Percentiles rank a stretch among this genome's conserved stretches.
Evolutionary conservation across 1,284 basidiomycete species (phyloP).

Genomic region (Quambalaria eucalypti): DNA sequence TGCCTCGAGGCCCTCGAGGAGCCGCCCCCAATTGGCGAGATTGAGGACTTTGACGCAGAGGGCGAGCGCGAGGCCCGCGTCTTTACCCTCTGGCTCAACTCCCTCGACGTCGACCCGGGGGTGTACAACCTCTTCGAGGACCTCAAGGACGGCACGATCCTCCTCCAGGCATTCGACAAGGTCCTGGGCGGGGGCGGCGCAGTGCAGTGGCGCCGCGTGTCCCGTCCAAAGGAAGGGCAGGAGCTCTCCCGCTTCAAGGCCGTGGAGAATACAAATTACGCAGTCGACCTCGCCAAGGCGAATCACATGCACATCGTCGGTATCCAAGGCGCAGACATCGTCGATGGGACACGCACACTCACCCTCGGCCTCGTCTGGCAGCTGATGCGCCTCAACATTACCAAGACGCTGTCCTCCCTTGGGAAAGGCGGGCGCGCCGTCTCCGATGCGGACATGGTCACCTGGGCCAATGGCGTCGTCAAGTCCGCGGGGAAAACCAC

Average conservation of each 20-base stretch:
- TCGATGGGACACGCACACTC: conserved; percentile 80
- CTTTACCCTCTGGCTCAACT: conserved; percentile 97
- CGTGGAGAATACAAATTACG: conserved; percentile 97
- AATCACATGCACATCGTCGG: conserved; percentile 93
- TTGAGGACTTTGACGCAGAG: conserved; percentile 97
- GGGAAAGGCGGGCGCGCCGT: conserved; percentile 67
- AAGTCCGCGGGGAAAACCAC: conserved; percentile 61
- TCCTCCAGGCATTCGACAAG: conserved; percentile 94
- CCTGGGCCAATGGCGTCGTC: conserved; percentile 87
- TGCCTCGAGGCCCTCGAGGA: conserved; percentile 67
- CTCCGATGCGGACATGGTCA: conserved; percentile 84
- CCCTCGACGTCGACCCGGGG: conserved; percentile 84
- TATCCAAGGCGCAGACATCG: conserved; percentile 94
- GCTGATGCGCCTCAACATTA: conserved; percentile 86
- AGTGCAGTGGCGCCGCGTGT: conserved; percentile 86
- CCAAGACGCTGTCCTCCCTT: conserved; percentile 74
- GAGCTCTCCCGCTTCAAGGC: conserved; percentile 88
- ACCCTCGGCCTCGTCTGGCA: conserved; percentile 97
- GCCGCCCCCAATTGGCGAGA: conserved; percentile 56
- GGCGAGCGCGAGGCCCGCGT: conserved; percentile 95
- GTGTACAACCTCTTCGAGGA: conserved; percentile 97
- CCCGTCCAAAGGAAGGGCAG: conserved; percentile 74
- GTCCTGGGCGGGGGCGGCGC: conserved; percentile 84
- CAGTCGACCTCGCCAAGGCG: conserved; percentile 80
- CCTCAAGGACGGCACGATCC: conserved; percentile 75